These are phyloP conservation scores for Butyriboletus loyo DNA, from an alignment of 768 basidiomycete species.

Conservation along the genomic window DNA sequence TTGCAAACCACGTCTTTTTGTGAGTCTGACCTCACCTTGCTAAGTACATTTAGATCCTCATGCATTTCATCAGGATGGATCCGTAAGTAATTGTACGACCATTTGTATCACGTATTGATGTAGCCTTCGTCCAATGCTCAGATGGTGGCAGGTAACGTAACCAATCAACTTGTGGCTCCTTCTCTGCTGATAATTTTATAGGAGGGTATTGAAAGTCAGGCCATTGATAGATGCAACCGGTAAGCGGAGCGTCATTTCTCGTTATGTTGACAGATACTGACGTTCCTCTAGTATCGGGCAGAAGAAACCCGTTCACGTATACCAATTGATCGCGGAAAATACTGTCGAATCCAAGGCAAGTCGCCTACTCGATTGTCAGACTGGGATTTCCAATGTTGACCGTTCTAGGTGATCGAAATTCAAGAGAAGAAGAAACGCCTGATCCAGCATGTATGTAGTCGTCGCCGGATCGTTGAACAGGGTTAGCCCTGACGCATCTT, in stretches of 20 bases:
- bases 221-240: conserved; percentile 79
- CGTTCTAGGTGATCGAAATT: conserved; percentile 67
- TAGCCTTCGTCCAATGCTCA: conserved; percentile 22
- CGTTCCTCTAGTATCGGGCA: conserved; percentile 61
- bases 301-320: conserved; percentile 78
- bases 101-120: conserved; percentile 11
- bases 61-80: conserved; percentile 58
- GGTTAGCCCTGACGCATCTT: neutral
- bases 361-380: neutral
- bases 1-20: conserved; percentile 85
- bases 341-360: conserved; percentile 81
- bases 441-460: conserved; percentile 59
- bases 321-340: conserved; percentile 86
- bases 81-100: conserved; percentile 51
- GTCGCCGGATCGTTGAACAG: neutral
- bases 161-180: neutral
- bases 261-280: conserved; percentile 1
- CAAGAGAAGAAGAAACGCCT: conserved; percentile 82
- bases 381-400: neutral
- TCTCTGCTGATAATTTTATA: conserved; percentile 25
- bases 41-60: conserved; percentile 1
- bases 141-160: conserved; percentile 70
- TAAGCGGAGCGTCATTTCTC: conserved; percentile 17
- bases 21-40: conserved; percentile 35
- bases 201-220: conserved; percentile 84